Evolutionary conservation across 305 asterid genomes (phyloP), one percentile per base, ranked within the genome.

Genomic region (Fraxinus velutina): DNA sequence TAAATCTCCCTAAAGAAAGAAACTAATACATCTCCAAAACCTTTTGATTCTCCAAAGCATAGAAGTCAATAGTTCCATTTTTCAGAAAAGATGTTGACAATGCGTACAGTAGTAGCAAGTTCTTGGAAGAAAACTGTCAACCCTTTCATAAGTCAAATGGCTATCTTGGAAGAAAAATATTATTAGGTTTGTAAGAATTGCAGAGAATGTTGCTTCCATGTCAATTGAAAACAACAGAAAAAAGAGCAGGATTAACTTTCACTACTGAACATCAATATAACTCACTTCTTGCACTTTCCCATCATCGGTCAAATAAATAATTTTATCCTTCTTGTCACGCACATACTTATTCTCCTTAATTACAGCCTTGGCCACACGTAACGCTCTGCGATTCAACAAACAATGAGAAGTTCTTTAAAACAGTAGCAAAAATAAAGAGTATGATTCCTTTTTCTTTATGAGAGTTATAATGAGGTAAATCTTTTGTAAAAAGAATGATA

Each of bases 211-310:
- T 68, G 60, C 17, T 75, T 66, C 70, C 73, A 72, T 24, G 73
- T 76, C 84, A 75, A 60, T 32, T 75, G 79, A 76, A 79, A 79
- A 47, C 36, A 13, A 64, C 81, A 73, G 76, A 77, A 12, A 76
- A 75, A 19, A 71, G 75, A 76, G 34, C 79, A 73, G 77, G 52
- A 81, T 72, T 5, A 50, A 55, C 30, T 77, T 34, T 74, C 52
- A 57, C 7, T 24, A 50, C 34, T 12, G n/a, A 77, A 71, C 50
- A 79, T 57, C 64, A 60, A 42, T 42, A 81, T 52, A 76, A 87
- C 97, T 91, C 90, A 96, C 99, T 72, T 94, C 92, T 83, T 92
- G 90, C 87, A 93, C 84, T 86, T 91, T 96, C 87, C 87, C 91
- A 75, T 90, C 89, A 76, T 90, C 97, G 83, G 86, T 81, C 76